Evolutionary conservation across 2,329 filamentous ascomycete species (phyloP), one percentile per base, ranked within the genome.

Genomic region (Claviceps sorghi): DNA sequence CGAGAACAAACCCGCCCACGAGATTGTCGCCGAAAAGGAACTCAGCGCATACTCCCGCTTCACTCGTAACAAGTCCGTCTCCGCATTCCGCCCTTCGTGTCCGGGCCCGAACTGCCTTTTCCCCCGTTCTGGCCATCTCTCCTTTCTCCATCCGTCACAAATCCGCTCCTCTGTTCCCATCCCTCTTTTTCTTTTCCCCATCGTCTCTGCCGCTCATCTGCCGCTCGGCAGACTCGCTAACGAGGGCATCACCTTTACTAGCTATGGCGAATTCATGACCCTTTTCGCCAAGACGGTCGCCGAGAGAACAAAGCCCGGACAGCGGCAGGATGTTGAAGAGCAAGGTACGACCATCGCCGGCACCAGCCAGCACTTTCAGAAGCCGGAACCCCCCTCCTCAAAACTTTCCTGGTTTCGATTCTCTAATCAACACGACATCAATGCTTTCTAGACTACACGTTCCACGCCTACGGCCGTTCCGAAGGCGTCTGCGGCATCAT

Each of bases 261-360:
- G 67, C 58, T 69, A 76, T 74, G 73, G 70, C 64, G 73, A 78
- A 59, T 80, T 94, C 75, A 87, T 95, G 82, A 85, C 82, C 53
- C 74, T 95, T 62, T 91, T 94, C 72, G 80, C 82, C 68, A 88
- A 88, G 70, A 91, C 86, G 19, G 84, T 96, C 48, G 91, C 91
- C 56, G 87, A 94, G 70, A 79, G 87, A 61, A 95, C 88, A 55
- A 75, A 76, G 55, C 79, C 84, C n/a, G 88, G 86, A 52, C 82
- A 89, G 69, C 77, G 88, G 65, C 86, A 94, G 69, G 87, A 89
- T 65, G 83, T 95, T 52, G 85, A 94, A 69, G 82, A 93, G 68
- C 80, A 89, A 73, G 81, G 82, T 82, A 71, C 57, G 66, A 56
- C 22, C 42, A 17, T 42, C 40, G n/a, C 26, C 26, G 26, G 26